Evolutionary conservation across 1,139 yeast genomes (phyloP).

Genomic region (Dujonia santamariae): DNA sequence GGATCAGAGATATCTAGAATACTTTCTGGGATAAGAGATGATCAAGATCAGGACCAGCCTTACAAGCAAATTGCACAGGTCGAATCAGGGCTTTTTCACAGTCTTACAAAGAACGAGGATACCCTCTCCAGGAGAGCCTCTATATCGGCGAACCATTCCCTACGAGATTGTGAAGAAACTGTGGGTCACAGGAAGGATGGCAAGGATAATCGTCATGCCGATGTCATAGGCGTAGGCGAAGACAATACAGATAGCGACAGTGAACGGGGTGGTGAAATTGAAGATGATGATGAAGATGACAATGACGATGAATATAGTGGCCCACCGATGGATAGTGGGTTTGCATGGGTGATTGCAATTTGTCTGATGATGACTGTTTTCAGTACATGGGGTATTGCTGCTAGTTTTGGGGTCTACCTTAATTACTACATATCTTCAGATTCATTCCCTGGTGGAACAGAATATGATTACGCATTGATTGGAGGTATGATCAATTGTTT

Average conservation of each 20-base stretch:
- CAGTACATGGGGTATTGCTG: slow-evolving; percentile 74
- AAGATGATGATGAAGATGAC: neutral
- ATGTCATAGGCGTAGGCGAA: neutral
- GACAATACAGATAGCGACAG: neutral
- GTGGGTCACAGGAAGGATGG: neutral
- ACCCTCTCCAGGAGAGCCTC: slow-evolving; percentile 7
- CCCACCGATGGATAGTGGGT: slow-evolving; percentile 64
- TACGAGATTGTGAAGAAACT: neutral
- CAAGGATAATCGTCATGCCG: neutral
- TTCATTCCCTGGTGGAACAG: slow-evolving; percentile 55
- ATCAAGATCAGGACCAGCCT: neutral
- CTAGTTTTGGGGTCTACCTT: slow-evolving; percentile 67
- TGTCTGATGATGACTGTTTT: slow-evolving; percentile 48
- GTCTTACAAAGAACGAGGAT: slow-evolving; percentile 2
- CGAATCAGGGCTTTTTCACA: slow-evolving; percentile 2
- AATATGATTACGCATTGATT: slow-evolving; percentile 62
- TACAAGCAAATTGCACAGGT: slow-evolving; percentile 1
- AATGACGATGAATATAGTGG: slow-evolving; percentile 14
- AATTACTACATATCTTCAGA: slow-evolving; percentile 47
- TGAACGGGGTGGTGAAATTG: neutral
- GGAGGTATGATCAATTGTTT: slow-evolving; percentile 63
- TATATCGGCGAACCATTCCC: neutral
- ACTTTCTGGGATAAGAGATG: slow-evolving; percentile 3
- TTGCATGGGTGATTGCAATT: slow-evolving; percentile 66
- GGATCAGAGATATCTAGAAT: slow-evolving; percentile 3